These are phyloP conservation scores for Annulohypoxylon maeteangense DNA, from an alignment of 495 filamentous ascomycete genomes.

Conservation along the genomic window DNA sequence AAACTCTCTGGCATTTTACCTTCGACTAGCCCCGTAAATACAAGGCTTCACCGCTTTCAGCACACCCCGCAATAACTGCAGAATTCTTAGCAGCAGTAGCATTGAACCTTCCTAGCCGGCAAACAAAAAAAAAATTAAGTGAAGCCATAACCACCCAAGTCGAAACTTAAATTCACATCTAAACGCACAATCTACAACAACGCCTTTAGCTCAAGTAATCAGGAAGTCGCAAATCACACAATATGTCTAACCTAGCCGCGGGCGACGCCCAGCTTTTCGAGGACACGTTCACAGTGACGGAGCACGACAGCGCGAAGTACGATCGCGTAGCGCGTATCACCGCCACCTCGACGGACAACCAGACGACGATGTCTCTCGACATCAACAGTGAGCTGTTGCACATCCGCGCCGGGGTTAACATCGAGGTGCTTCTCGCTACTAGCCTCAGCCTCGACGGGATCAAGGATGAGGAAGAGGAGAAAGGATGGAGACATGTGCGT, in stretches of 20 bases:
- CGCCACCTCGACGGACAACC: constrained; percentile 74
- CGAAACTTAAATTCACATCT: not conserved
- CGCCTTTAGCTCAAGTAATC: not conserved
- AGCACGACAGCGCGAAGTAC: constrained; percentile 84
- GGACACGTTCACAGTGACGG: constrained; percentile 85
- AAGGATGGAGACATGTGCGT: constrained; percentile 82
- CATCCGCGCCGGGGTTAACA: constrained; percentile 71
- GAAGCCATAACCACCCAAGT: not conserved
- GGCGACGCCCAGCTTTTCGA: constrained; percentile 91
- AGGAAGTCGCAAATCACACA: not conserved
- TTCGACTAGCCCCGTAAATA: constrained; percentile 20
- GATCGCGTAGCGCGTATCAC: constrained; percentile 89
- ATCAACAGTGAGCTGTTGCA: constrained; percentile 95
- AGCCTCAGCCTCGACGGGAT: constrained; percentile 86
- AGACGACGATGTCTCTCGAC: constrained; percentile 83
- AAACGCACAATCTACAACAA: not conserved
- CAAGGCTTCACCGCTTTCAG: constrained; percentile 45
- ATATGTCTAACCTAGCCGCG: constrained; percentile 60
- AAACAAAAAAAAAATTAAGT: constrained; percentile 7
- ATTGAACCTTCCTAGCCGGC: not conserved
- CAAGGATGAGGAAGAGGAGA: constrained; percentile 66
- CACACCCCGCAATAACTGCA: constrained; percentile 26
- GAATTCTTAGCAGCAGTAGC: constrained; percentile 3
- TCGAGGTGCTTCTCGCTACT: constrained; percentile 82
- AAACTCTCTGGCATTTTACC: not conserved